Conservation (phyloP, 306 rosid species). For the Cicer chorassanicum region DNA sequence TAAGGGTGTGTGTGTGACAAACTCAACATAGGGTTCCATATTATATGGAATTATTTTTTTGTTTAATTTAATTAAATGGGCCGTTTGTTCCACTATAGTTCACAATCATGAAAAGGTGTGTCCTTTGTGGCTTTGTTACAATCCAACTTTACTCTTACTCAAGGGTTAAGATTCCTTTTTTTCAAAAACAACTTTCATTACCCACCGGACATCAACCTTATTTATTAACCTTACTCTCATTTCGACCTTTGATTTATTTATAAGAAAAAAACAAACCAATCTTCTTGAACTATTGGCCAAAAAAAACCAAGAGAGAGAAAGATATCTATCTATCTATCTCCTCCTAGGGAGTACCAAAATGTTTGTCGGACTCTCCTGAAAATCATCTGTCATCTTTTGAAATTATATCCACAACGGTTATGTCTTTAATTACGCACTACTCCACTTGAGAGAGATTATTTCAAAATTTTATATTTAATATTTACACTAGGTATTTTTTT, state of each 20-base stretch:
- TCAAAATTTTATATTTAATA: not conserved
- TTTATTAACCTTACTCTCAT: constrained; percentile 45
- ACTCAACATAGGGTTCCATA: constrained; percentile 51
- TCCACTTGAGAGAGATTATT: not conserved
- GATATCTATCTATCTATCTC: constrained; percentile 34
- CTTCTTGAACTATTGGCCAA: constrained; percentile 34
- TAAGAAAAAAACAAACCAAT: constrained; percentile 21
- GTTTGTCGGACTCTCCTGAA: constrained; percentile 51
- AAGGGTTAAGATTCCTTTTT: constrained; percentile 53
- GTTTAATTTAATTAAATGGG: not conserved
- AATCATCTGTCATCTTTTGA: constrained; percentile 46
- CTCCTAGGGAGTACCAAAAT: constrained; percentile 47
- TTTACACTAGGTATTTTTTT: not conserved
- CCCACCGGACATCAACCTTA: constrained; percentile 44
- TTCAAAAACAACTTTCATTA: constrained; percentile 40
- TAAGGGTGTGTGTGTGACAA: not conserved
- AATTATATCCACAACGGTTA: constrained; percentile 51
- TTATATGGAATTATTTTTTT: not conserved
- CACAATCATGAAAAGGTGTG: constrained; percentile 56
- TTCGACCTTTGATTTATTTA: constrained; percentile 32
- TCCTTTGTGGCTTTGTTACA: constrained; percentile 49
- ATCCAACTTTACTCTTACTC: constrained; percentile 49
- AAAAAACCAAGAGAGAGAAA: constrained; percentile 7
- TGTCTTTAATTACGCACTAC: constrained; percentile 23
- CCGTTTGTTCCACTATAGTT: constrained; percentile 50